These are phyloP conservation scores for Sutorius australiensis DNA, from an alignment of 768 basidiomycete species.

Conservation along the genomic window DNA sequence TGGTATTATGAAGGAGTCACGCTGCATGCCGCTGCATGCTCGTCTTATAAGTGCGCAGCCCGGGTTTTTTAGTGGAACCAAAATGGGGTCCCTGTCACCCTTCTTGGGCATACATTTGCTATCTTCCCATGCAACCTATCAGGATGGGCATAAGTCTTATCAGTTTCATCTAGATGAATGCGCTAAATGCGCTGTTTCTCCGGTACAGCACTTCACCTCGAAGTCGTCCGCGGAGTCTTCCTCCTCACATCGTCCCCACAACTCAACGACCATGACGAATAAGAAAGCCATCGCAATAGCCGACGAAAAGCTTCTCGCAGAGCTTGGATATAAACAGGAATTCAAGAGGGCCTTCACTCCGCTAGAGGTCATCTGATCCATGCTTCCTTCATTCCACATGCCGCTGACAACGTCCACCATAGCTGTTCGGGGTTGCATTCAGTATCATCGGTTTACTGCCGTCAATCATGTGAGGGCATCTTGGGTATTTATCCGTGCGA, in stretches of 20 bases:
- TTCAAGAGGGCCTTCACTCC: slow-evolving; percentile 37
- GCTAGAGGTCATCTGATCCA: slow-evolving; percentile 21
- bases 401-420: slow-evolving; percentile 10
- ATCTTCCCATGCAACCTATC: background rate
- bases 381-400: too few species aligned
- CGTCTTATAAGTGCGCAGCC: too few species aligned
- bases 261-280: slow-evolving; percentile 11
- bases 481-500: background rate
- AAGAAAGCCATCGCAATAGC: slow-evolving; percentile 9
- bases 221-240: background rate
- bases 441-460: slow-evolving; percentile 68
- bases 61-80: too few species aligned
- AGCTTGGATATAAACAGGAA: slow-evolving; percentile 38
- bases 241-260: background rate
- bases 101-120: too few species aligned
- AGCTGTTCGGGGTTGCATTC: slow-evolving; percentile 72
- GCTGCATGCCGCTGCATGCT: too few species aligned
- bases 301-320: slow-evolving; percentile 33
- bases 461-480: slow-evolving; percentile 47
- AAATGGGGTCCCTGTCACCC: too few species aligned
- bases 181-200: background rate
- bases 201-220: background rate
- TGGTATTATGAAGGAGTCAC: too few species aligned
- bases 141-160: background rate
- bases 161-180: background rate